Conservation (phyloP, 1,284 basidiomycete genomes). For the Boletus holoroseus region DNA sequence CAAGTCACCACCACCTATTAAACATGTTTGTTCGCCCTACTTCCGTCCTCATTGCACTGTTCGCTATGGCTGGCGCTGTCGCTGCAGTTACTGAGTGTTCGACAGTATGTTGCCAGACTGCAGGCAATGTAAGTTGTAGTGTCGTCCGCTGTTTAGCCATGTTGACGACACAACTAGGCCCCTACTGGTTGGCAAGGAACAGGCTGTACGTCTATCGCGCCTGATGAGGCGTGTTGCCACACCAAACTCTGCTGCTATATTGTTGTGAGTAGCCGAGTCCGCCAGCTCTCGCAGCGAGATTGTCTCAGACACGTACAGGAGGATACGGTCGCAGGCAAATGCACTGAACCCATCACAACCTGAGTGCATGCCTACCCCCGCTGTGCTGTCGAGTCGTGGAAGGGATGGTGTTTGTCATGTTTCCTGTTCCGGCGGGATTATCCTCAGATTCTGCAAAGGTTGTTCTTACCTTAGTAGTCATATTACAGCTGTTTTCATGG, state of each 20-base stretch:
- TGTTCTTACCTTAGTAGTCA: too few relatives aligned
- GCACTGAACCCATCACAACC: not conserved
- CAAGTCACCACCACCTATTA: not conserved
- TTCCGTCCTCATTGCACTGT: not conserved
- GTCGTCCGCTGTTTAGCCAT: not conserved
- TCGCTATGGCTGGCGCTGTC: not conserved
- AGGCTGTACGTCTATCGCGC: not conserved
- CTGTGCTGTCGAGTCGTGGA: not conserved
- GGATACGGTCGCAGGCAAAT: not conserved
- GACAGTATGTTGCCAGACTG: not conserved
- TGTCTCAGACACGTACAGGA: not conserved
- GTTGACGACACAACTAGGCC: not conserved
- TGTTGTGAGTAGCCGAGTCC: not conserved
- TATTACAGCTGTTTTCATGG: too few relatives aligned
- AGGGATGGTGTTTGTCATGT: not conserved
- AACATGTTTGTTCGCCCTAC: constrained; percentile 6
- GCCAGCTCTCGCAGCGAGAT: not conserved
- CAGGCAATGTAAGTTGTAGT: not conserved
- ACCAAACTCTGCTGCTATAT: not conserved
- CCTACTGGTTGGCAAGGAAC: constrained; percentile 3
- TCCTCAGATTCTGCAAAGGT: too few relatives aligned
- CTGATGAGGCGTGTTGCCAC: not conserved
- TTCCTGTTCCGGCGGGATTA: not conserved
- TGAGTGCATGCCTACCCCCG: not conserved
- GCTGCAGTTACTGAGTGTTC: not conserved